Conservation (phyloP, 2,329 filamentous ascomycete species). For the Tothia fuscella region DNA sequence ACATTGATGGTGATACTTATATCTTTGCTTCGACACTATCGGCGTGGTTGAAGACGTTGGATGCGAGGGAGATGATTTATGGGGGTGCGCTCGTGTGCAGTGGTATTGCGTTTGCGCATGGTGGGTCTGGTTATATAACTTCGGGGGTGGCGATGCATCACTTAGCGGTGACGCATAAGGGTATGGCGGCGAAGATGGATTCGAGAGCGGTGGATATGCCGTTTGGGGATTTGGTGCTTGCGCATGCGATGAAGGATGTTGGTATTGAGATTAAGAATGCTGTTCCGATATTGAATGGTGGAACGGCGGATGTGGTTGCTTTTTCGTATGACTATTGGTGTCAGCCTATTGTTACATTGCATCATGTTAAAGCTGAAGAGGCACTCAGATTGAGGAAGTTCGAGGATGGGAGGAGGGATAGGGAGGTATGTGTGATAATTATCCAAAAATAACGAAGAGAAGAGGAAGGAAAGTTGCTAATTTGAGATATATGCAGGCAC, state of each 20-base stretch:
- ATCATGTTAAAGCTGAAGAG: slow-evolving; percentile 18
- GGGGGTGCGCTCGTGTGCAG: slow-evolving; percentile 43
- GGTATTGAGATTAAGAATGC: slow-evolving; percentile 26
- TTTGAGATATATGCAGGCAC: no score
- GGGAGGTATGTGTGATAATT: no score
- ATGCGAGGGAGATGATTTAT: slow-evolving; percentile 37
- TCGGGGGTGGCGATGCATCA: slow-evolving; percentile 39
- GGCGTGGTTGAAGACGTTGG: slow-evolving; percentile 41
- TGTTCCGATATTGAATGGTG: slow-evolving; percentile 32
- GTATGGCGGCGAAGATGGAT: slow-evolving; percentile 33
- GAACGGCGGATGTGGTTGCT: slow-evolving; percentile 30
- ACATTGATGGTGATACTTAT: slow-evolving; percentile 48
- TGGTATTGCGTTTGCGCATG: slow-evolving; percentile 40
- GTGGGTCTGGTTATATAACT: slow-evolving; percentile 41
- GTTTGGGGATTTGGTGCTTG: slow-evolving; percentile 24
- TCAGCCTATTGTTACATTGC: slow-evolving; percentile 27
- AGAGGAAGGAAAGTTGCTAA: no score
- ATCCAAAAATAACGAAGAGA: no score
- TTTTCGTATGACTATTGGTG: slow-evolving; percentile 32
- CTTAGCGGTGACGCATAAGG: no score
- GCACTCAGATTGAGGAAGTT: no score
- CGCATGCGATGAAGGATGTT: slow-evolving; percentile 22
- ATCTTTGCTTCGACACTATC: slow-evolving; percentile 42
- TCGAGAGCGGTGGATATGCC: slow-evolving; percentile 18
- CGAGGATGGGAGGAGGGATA: no score